Base-by-base conservation (phyloP, 768 basidiomycete genomes). In the Amanita exitialis region DNA sequence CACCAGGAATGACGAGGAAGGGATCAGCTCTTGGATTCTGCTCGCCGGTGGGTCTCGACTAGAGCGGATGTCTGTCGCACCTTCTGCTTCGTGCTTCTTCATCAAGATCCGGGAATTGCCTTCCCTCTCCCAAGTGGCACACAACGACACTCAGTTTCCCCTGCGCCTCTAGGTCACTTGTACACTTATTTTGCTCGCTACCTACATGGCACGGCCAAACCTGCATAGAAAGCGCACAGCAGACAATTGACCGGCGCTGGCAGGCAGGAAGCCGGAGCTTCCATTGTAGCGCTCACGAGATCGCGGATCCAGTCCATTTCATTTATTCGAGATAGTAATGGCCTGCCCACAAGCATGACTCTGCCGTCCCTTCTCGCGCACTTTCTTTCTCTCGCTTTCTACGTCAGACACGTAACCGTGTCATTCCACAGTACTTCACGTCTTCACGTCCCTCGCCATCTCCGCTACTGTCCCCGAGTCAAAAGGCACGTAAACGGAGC, bases 271-370 rank as follows among this genome's bases (percentile, higher is more conserved):
- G 42, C 18, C 9, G 23, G 20, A 7, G 34, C 43, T 51, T 51
- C 41, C 8, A 44, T 44, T 51, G n/a, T 36, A 44, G 30, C 2
- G 27, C 16, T n/a, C 8, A 35, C 32, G 10, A 30, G 23, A 44
- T 51, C 42, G 50, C 50, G 50, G 50, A 44, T 51, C 50, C 50
- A 2, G 4, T 44, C 43, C 15, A 21, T 51, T 51, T 43, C 44
- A 44, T 34, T 44, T 35, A 36, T 51, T 51, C 32, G 9, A 36
- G 42, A 51, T 51, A 18, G 50, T 27, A 51, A 51, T 30, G 10
- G 4, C 16, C 18, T 50, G n/a, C 35, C 38, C 38, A 25, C 42
- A 27, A 51, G n/a, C 42, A 30, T 7, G 7, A 15, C 42, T 30
- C 49, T 34, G 15, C 38, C 49, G 47, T 32, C 38, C 28, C 49